These are phyloP conservation scores for Hypoxylon cercidicola DNA, from an alignment of 495 filamentous ascomycete genomes.

Conservation along the genomic window DNA sequence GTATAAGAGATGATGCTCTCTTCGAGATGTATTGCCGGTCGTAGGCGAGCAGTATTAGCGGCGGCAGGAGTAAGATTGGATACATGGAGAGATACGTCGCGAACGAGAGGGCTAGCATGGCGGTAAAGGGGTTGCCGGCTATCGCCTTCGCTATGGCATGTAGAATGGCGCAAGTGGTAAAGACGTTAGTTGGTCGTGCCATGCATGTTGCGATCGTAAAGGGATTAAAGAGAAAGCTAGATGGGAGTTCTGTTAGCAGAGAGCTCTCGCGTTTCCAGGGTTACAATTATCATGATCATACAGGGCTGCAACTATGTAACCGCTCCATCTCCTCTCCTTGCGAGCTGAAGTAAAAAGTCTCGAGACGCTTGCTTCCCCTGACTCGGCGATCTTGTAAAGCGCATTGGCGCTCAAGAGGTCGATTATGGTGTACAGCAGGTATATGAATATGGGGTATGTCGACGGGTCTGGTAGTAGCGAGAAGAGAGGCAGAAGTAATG, in stretches of 20 bases:
- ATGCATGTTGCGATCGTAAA: constrained; percentile 94
- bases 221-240: constrained; percentile 90
- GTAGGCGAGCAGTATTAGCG: constrained; percentile 82
- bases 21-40: constrained; percentile 64
- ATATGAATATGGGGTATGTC: constrained; percentile 74
- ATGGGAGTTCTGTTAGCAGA: constrained; percentile 17
- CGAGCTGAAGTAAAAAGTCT: constrained; percentile 80
- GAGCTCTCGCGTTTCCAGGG: neutral
- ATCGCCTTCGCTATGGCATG: constrained; percentile 85
- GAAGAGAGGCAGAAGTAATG: constrained; percentile 90
- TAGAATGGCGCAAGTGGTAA: constrained; percentile 89
- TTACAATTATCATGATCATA: constrained; percentile 52
- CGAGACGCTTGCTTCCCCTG: constrained; percentile 76
- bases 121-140: constrained; percentile 73
- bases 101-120: constrained; percentile 87
- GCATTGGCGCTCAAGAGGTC: constrained; percentile 87
- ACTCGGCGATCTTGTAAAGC: constrained; percentile 84
- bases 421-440: constrained; percentile 81
- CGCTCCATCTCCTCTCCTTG: constrained; percentile 80
- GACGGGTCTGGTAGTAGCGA: constrained; percentile 78
- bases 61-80: constrained; percentile 85
- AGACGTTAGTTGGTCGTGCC: constrained; percentile 89
- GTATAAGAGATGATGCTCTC: constrained; percentile 43
- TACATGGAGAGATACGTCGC: constrained; percentile 93
- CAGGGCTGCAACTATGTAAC: constrained; percentile 80